Conservation (phyloP, 2,329 filamentous ascomycete species). For the Xylariaceae sp. region DNA sequence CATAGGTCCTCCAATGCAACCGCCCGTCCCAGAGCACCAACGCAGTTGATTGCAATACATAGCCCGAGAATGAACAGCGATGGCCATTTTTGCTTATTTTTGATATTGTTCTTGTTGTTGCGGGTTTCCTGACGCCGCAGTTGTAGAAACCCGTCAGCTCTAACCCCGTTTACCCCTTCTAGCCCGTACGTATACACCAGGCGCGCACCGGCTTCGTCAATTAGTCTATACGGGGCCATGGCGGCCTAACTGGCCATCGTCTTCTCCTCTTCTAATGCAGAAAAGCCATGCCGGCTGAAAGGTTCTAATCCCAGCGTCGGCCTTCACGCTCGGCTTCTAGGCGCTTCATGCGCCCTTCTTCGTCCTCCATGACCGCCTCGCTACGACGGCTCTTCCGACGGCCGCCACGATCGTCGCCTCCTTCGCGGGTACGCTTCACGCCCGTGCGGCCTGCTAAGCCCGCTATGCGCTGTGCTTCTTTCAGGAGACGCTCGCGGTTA, state of each 20-base stretch:
- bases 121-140: no score
- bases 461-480: slow-evolving; percentile 69
- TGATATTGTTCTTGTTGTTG: neutral
- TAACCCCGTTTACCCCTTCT: neutral
- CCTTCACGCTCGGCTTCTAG: slow-evolving; percentile 64
- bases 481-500: slow-evolving; percentile 66
- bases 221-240: neutral
- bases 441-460: slow-evolving; percentile 51
- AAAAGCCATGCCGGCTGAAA: neutral
- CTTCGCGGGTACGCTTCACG: slow-evolving; percentile 51
- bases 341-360: slow-evolving; percentile 57
- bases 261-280: slow-evolving; percentile 1
- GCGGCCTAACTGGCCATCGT: neutral
- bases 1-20: no score
- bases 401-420: slow-evolving; percentile 47
- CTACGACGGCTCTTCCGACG: slow-evolving; percentile 53
- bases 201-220: neutral
- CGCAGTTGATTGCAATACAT: neutral
- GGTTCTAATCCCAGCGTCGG: slow-evolving; percentile 48
- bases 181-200: neutral
- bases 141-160: no score
- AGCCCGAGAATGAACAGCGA: neutral
- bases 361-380: slow-evolving; percentile 52
- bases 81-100: neutral
- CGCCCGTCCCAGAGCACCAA: no score